Percentiles rank a stretch among this genome's conserved stretches.
phyloP scores from a whole-genome alignment of 2,329 filamentous ascomycete species.

The Alternaria ethzedia region DNA sequence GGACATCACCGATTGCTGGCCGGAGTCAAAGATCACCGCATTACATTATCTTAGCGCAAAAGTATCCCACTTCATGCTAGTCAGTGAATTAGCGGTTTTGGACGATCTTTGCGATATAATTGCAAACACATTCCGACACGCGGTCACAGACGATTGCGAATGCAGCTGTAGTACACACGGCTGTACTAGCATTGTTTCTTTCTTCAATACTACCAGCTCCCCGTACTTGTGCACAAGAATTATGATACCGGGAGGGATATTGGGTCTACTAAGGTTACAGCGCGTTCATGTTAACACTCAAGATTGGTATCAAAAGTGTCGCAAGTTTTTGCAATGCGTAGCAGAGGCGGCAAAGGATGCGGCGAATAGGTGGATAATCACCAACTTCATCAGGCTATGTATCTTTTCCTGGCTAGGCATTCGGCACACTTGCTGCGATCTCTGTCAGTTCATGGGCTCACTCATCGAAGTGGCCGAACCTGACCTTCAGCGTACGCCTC shows the following conservation, averaged over 20 bases:
- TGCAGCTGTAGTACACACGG: neutral
- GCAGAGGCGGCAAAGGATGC: neutral
- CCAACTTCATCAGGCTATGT: neutral
- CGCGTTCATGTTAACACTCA: too few species aligned
- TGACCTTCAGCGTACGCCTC: neutral
- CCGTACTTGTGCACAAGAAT: too few species aligned
- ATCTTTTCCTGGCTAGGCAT: neutral
- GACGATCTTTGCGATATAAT: neutral
- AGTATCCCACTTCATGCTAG: neutral
- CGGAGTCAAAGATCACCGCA: neutral
- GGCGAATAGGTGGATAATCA: neutral
- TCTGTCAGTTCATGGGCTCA: too few species aligned
- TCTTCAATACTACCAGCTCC: neutral
- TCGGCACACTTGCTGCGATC: neutral
- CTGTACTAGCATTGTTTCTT: neutral
- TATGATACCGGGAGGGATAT: too few species aligned
- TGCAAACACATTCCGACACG: neutral
- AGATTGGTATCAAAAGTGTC: too few species aligned
- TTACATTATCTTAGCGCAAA: neutral
- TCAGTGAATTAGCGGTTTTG: accelerated
- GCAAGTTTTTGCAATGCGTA: neutral
- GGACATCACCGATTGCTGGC: neutral
- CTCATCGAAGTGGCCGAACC: too few species aligned
- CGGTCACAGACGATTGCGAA: neutral
- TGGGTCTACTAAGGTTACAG: neutral